Evolutionary conservation across 106 monocot species (phyloP).

Genomic region (Dendrobium chrysotoxum): DNA sequence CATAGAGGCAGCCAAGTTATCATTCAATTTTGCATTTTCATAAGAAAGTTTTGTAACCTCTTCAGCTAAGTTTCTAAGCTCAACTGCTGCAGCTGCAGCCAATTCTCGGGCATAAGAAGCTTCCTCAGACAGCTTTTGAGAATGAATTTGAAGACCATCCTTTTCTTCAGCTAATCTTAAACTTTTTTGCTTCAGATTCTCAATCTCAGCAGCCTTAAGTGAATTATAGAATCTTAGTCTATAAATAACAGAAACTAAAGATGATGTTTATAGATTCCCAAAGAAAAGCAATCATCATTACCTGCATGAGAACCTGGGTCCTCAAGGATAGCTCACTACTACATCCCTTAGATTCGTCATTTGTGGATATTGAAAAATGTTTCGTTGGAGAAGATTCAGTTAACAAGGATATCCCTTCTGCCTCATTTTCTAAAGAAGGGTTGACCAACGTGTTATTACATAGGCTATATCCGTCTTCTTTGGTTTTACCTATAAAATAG

Average conservation of each 20-base stretch:
- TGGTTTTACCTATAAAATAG: constrained; percentile 25
- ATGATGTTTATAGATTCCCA: neutral
- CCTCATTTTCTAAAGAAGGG: constrained; percentile 17
- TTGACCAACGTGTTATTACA: constrained; percentile 14
- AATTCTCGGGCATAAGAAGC: constrained; percentile 96
- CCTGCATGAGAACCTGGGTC: constrained; percentile 83
- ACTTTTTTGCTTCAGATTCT: constrained; percentile 85
- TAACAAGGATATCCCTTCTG: constrained; percentile 8
- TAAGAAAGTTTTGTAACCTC: constrained; percentile 94
- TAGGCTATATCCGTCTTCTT: constrained; percentile 13
- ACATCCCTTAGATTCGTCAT: constrained; percentile 18
- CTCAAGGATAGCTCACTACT: constrained; percentile 37
- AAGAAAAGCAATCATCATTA: constrained; percentile 7
- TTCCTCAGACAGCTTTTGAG: constrained; percentile 87
- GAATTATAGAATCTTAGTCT: constrained; percentile 4
- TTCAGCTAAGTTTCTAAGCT: constrained; percentile 91
- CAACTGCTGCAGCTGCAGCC: constrained; percentile 91
- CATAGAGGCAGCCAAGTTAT: constrained; percentile 43
- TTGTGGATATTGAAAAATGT: constrained; percentile 10
- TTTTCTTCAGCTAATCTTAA: constrained; percentile 75
- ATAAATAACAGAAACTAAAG: neutral
- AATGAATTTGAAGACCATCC: constrained; percentile 81
- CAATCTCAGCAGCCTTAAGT: constrained; percentile 83
- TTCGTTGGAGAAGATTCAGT: constrained; percentile 15
- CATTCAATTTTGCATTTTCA: constrained; percentile 71